Evolutionary conservation across 148 eudicot species (phyloP), one percentile per base, ranked within the genome.

Genomic region (Rhododendron ovatum): DNA sequence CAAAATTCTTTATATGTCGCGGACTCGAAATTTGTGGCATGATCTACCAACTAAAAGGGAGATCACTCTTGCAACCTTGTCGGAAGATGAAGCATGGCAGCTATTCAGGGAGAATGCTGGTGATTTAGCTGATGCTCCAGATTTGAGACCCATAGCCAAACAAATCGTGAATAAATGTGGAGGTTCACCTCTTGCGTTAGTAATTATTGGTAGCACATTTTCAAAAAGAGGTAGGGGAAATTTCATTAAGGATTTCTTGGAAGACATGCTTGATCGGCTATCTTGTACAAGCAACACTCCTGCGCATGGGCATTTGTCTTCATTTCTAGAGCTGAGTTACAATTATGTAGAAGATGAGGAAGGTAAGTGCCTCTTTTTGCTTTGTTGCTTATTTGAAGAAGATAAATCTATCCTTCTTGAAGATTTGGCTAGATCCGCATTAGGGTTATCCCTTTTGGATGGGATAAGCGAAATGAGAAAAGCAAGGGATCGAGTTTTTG

Each of bases 161-260:
- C 9, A 7, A 22, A 61, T 61, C 26, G 3, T 61, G 67, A 22
- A 61, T 22, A 26, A 61, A 82, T 92, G 94, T 79, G 87, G 83
- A 82, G 88, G 92, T 5, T 81, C 90, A 76, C 94, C 94, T 0
- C 82, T 92, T 74, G 94, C 92, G 17, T 88, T 92, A 7, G 89
- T 90, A 11, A 85, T 89, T 57, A 78, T 91, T 28, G 94, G 90
- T 18, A 83, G 84, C 48, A 85, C 88, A 2, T 80, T 89, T 69
- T 81, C 80, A 69, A 65, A 84, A 80, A 90, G 83, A 86, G 84
- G 77, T 22, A 20, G 0, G 9, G 67, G n/a, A 18, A 1, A 6
- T 61, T 61, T 61, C 26, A 22, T 7, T 10, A 43, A 57, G 24
- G 18, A 53, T 51, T n/a, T 28, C 6, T 92, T 91, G 92, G 51